Percentiles rank a stretch among this genome's conserved stretches.
Conservation (phyloP, 2,329 filamentous ascomycete species). For the Aspergillus chevalieri region DNA sequence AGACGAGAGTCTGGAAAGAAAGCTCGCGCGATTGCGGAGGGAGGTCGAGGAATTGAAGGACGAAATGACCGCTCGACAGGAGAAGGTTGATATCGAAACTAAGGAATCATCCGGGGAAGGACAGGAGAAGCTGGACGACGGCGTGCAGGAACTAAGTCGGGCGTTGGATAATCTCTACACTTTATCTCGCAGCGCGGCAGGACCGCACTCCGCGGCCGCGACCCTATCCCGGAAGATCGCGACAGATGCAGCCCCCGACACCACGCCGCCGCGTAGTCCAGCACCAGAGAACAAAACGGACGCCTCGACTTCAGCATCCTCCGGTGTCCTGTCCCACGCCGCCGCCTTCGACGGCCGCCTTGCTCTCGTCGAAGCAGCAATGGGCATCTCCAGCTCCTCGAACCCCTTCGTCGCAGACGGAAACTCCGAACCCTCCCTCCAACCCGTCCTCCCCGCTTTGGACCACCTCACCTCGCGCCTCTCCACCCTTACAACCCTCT, state of each 20-base stretch:
- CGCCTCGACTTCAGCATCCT: constrained; percentile 11
- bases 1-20: constrained; percentile 68
- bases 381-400: constrained; percentile 69
- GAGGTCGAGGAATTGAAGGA: constrained; percentile 72
- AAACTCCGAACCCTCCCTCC: constrained; percentile 46
- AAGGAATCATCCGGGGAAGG: constrained; percentile 40
- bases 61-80: constrained; percentile 36
- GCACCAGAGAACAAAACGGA: constrained; percentile 4
- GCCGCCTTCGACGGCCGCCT: constrained; percentile 84
- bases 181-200: constrained; percentile 20
- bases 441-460: constrained; percentile 75
- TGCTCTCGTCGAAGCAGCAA: constrained; percentile 67
- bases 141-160: constrained; percentile 63
- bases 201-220: constrained; percentile 29
- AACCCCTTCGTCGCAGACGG: constrained; percentile 45
- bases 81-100: constrained; percentile 50
- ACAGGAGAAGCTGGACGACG: constrained; percentile 43
- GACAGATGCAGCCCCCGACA: constrained; percentile 7
- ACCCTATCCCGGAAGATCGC: constrained; percentile 30
- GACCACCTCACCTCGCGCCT: constrained; percentile 77
- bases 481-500: constrained; percentile 56
- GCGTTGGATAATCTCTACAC: constrained; percentile 60
- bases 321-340: constrained; percentile 65
- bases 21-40: constrained; percentile 72
- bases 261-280: constrained; percentile 1